phyloP scores from a whole-genome alignment of 768 basidiomycete genomes.

The Trametes cubensis region DNA sequence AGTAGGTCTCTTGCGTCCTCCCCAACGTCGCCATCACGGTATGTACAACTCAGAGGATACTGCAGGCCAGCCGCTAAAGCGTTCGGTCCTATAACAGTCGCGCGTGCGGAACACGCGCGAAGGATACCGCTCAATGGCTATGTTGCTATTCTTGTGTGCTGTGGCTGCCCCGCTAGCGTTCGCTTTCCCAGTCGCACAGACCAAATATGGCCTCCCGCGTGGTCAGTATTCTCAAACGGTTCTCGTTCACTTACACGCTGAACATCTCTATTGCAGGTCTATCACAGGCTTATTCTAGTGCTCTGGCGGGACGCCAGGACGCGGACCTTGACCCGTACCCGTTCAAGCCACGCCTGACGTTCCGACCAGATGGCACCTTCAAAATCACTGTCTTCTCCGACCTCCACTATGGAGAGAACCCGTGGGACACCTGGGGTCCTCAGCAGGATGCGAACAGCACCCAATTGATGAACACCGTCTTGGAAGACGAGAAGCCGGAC shows the following conservation, averaged over 20 bases:
- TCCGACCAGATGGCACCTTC: slow-evolving; percentile 62
- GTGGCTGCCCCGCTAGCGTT: neutral
- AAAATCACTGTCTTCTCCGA: slow-evolving; percentile 77
- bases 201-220: neutral
- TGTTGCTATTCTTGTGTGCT: neutral
- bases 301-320: neutral
- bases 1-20: too few species aligned
- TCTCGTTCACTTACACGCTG: neutral
- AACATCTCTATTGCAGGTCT: neutral
- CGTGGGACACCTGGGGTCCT: slow-evolving; percentile 69
- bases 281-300: neutral
- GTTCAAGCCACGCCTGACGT: slow-evolving; percentile 53
- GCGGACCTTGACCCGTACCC: slow-evolving; percentile 45
- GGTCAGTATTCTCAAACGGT: neutral
- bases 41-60: too few species aligned
- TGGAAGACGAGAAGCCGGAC: slow-evolving; percentile 63
- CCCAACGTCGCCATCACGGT: too few species aligned
- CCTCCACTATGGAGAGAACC: slow-evolving; percentile 76
- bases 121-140: too few species aligned
- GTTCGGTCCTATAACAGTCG: too few species aligned
- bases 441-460: slow-evolving; percentile 67
- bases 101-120: too few species aligned
- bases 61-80: too few species aligned
- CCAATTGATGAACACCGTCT: slow-evolving; percentile 56
- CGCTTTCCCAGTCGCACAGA: slow-evolving; percentile 3